Conservation (phyloP, 495 filamentous ascomycete species). For the Neurospora sp. region DNA sequence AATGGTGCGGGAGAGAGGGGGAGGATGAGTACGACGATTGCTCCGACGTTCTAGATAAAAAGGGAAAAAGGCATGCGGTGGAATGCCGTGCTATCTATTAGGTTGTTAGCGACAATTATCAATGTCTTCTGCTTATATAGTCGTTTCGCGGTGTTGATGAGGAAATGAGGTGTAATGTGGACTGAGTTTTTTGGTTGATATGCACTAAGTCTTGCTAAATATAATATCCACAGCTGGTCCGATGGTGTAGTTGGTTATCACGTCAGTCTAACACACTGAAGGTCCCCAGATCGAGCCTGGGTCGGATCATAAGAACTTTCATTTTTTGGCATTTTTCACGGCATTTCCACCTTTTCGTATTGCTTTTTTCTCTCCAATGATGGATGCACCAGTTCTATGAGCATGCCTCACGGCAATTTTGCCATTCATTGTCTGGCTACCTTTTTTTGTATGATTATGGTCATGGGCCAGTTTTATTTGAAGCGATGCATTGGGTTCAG, state of each 20-base stretch:
- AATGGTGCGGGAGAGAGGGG: neutral
- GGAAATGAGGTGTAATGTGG: neutral
- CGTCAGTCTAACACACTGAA: neutral
- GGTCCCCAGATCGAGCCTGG: neutral
- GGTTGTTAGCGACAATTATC: neutral
- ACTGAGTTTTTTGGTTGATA: neutral
- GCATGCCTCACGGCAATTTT: neutral
- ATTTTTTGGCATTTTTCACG: neutral
- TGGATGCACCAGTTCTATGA: neutral
- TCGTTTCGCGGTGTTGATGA: neutral
- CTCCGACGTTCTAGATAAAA: constrained; percentile 5
- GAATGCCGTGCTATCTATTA: neutral
- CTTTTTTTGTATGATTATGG: neutral
- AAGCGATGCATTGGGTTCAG: neutral
- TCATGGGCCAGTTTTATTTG: neutral
- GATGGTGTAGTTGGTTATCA: neutral
- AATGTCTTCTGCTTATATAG: neutral
- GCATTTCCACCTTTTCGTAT: neutral
- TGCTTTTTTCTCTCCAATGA: neutral
- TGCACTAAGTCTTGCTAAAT: accelerated
- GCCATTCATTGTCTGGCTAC: neutral
- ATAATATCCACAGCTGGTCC: neutral
- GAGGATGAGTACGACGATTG: constrained; percentile 4
- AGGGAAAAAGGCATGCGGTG: neutral
- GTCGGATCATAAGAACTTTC: neutral